Evolutionary conservation across 768 basidiomycete genomes (phyloP).

Genomic region (Amanita rubescens): DNA sequence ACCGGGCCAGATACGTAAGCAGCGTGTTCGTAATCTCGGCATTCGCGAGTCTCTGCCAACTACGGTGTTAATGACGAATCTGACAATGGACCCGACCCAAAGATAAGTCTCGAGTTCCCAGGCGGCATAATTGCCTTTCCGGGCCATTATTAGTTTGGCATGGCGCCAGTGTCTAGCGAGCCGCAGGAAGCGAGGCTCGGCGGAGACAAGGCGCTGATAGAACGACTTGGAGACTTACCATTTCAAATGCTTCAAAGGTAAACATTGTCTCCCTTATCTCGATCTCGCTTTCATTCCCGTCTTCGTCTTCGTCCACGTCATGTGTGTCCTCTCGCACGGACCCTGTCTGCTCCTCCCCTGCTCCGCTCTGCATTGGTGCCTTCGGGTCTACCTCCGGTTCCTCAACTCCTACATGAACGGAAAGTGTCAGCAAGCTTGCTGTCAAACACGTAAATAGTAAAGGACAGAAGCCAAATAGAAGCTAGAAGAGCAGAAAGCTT

Average conservation of each 20-base stretch:
- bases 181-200: neutral
- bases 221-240: conserved; percentile 41
- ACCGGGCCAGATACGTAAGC: conserved; percentile 73
- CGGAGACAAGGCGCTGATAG: conserved; percentile 1
- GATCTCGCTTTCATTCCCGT: conserved; percentile 32
- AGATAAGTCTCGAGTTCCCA: neutral
- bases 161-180: neutral
- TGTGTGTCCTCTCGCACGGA: conserved; percentile 30
- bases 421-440: neutral
- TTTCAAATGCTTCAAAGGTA: conserved; percentile 87
- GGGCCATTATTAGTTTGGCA: neutral
- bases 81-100: neutral
- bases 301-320: conserved; percentile 42
- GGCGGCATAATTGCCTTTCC: neutral
- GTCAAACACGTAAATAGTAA: conserved; percentile 23
- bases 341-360: neutral
- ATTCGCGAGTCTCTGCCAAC: conserved; percentile 77
- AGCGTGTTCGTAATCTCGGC: conserved; percentile 82
- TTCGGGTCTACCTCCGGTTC: neutral
- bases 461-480: conserved; percentile 4
- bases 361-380: neutral
- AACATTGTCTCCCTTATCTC: conserved; percentile 80
- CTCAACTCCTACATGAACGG: conserved; percentile 12
- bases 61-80: neutral
- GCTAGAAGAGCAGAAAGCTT: neutral